Conservation (phyloP, 1,284 basidiomycete genomes). For the Rhodofomes roseus region DNA sequence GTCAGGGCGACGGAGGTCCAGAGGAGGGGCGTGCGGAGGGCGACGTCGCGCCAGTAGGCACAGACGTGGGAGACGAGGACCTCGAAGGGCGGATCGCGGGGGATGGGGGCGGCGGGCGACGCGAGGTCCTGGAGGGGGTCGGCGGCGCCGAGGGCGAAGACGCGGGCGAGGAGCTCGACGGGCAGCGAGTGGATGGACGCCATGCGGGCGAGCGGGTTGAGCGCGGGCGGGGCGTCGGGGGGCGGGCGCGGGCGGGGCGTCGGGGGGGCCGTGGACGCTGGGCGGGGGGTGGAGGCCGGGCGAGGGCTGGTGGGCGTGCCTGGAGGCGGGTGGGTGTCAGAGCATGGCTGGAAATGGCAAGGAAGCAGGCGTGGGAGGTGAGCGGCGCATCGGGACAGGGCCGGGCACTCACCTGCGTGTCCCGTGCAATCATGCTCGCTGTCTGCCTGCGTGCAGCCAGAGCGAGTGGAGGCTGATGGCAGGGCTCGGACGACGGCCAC, state of each 20-base stretch:
- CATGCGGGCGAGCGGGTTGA: conserved; percentile 11
- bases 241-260: background rate
- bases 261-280: background rate
- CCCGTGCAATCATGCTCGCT: background rate
- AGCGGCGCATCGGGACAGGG: background rate
- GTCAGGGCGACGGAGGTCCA: conserved; percentile 55
- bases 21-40: conserved; percentile 42
- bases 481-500: background rate
- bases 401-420: background rate
- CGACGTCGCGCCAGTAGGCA: conserved; percentile 48
- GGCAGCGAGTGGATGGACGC: conserved; percentile 43
- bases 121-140: conserved; percentile 37
- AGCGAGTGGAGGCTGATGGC: background rate
- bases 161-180: conserved; percentile 49
- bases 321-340: background rate
- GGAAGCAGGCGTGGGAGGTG: background rate
- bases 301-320: background rate
- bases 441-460: background rate
- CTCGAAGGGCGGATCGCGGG: conserved; percentile 39
- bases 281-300: background rate
- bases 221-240: background rate
- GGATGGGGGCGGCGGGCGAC: conserved; percentile 24
- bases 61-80: conserved; percentile 52
- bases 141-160: conserved; percentile 49
- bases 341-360: background rate